These are phyloP conservation scores for Ramaria sp. DNA, from an alignment of 768 basidiomycete genomes.

Conservation along the genomic window DNA sequence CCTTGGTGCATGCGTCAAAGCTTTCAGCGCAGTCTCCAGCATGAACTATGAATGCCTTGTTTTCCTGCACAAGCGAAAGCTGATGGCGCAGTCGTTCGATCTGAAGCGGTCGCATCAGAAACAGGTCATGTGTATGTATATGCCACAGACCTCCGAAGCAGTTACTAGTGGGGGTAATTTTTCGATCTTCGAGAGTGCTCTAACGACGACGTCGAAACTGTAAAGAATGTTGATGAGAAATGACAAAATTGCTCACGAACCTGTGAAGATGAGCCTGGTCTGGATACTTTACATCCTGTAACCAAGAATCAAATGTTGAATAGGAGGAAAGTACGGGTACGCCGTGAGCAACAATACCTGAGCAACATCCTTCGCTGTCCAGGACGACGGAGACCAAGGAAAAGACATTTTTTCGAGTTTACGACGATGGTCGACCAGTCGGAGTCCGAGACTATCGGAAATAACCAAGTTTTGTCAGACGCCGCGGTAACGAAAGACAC, in stretches of 20 bases:
- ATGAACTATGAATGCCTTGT: conserved; percentile 89
- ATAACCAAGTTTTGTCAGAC: too few relatives aligned
- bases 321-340: background rate
- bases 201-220: conserved; percentile 18
- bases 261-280: conserved; percentile 48
- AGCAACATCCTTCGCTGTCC: conserved; percentile 66
- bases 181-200: conserved; percentile 69
- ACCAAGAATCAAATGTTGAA: background rate
- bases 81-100: conserved; percentile 79
- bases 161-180: conserved; percentile 86
- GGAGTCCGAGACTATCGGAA: too few relatives aligned
- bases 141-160: conserved; percentile 68
- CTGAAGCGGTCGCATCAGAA: conserved; percentile 24
- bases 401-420: too few relatives aligned
- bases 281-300: conserved; percentile 61
- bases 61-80: conserved; percentile 66
- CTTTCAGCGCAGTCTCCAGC: conserved; percentile 98
- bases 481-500: too few relatives aligned
- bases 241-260: conserved; percentile 23
- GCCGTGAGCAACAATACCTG: conserved; percentile 38
- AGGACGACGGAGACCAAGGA: conserved; percentile 66
- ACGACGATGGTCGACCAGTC: too few relatives aligned
- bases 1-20: conserved; percentile 84
- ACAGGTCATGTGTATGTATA: conserved; percentile 18
- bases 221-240: background rate